These are phyloP conservation scores for Herpetomonas tarakana DNA, from an alignment of 208 protist species.

Conservation along the genomic window DNA sequence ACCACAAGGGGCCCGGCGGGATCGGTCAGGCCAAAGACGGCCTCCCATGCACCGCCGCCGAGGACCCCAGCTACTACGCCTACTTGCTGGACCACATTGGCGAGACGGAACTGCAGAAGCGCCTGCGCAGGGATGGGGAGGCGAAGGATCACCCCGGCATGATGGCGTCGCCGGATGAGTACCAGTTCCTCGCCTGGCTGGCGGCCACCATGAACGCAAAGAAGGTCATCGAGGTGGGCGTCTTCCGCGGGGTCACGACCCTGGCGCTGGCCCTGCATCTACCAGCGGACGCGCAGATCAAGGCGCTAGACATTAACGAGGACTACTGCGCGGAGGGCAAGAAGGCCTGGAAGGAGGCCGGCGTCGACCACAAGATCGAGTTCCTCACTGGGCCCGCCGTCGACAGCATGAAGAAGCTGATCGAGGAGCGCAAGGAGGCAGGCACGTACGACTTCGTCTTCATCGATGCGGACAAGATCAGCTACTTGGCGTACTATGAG, in stretches of 20 bases:
- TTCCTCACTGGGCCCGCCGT: constrained; percentile 32
- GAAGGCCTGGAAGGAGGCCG: constrained; percentile 34
- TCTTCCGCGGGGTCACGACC: constrained; percentile 50
- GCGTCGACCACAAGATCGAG: constrained; percentile 53
- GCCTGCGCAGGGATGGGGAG: constrained; percentile 15
- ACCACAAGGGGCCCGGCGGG: too few relatives aligned
- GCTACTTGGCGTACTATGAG: constrained; percentile 67
- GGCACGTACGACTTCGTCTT: constrained; percentile 67
- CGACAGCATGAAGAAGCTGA: constrained; percentile 31
- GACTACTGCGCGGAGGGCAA: constrained; percentile 35
- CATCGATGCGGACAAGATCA: constrained; percentile 66
- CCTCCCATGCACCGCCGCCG: constrained; percentile 16
- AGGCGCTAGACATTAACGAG: constrained; percentile 40
- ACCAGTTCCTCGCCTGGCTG: constrained; percentile 35
- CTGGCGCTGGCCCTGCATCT: constrained; percentile 37
- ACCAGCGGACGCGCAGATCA: constrained; percentile 35
- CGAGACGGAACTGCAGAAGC: constrained; percentile 16
- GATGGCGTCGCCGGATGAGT: constrained; percentile 32
- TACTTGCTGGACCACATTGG: constrained; percentile 28
- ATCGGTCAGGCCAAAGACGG: constrained; percentile 4
- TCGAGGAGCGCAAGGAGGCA: constrained; percentile 24
- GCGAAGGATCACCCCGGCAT: constrained; percentile 16
- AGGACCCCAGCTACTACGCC: constrained; percentile 20
- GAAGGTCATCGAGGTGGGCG: constrained; percentile 45
- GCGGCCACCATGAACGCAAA: constrained; percentile 25